Evolutionary conservation across 768 basidiomycete species (phyloP).

Genomic region (Lactarius vividus): DNA sequence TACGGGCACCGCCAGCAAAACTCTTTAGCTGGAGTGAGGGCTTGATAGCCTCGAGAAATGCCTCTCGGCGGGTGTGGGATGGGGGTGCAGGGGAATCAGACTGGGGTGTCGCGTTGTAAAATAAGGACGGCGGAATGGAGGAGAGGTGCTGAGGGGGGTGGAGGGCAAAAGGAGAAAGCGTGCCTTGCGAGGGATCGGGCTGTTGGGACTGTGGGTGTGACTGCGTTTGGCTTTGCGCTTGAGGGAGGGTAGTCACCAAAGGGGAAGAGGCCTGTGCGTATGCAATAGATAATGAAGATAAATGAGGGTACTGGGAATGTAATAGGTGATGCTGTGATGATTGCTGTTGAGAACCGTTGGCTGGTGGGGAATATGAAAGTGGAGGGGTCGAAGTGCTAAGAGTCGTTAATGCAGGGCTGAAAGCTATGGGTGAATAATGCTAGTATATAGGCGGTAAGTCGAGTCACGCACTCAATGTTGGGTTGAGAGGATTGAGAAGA

Average conservation of each 20-base stretch:
- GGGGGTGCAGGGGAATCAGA: conserved; percentile 37
- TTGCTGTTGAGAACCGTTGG: conserved; percentile 42
- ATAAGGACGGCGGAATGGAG: conserved; percentile 36
- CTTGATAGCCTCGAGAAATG: conserved; percentile 50
- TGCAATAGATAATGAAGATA: conserved; percentile 35
- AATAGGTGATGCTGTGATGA: conserved; percentile 44
- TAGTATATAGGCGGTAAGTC: conserved; percentile 3
- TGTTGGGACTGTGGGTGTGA: conserved; percentile 35
- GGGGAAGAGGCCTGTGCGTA: conserved; percentile 25
- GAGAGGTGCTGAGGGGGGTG: conserved; percentile 49
- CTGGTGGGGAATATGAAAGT: conserved; percentile 17
- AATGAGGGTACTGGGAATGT: conserved; percentile 39
- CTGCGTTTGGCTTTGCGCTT: conserved; percentile 24
- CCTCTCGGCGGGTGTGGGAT: conserved; percentile 51
- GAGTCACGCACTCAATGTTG: conserved; percentile 26
- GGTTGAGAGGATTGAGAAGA: conserved; percentile 36
- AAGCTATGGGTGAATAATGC: conserved; percentile 22
- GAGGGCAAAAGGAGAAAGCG: conserved; percentile 67
- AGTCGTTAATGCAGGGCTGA: conserved; percentile 32
- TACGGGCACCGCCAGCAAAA: conserved; percentile 64
- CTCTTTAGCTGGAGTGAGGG: conserved; percentile 55
- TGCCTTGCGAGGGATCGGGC: conserved; percentile 35
- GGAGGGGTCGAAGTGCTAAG: conserved; percentile 28
- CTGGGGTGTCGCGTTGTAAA: conserved; percentile 35
- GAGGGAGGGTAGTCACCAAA: conserved; percentile 21